Base-by-base conservation (phyloP, 1,284 basidiomycete species). In the Cutaneotrichosporon sp. region DNA sequence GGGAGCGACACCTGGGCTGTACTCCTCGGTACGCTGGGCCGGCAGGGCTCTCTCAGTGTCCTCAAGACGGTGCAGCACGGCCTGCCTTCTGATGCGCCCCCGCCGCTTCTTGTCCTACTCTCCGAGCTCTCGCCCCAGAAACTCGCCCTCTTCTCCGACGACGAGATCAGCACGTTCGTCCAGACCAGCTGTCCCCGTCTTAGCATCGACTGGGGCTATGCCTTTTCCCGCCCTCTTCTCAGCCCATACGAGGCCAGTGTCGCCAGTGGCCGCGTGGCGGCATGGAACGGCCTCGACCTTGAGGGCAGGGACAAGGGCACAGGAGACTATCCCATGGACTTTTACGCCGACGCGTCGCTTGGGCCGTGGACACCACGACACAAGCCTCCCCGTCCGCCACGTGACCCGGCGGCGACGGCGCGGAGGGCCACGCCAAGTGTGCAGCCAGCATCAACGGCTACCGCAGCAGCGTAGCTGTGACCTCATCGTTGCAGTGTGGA, bases 41-140 rank as follows among this genome's bases (percentile, higher is more conserved):
- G 96, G 51, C 96, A 99, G 73, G 96, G 96, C 15, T 94, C 85
- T 69, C 80, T 94, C 62, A 85, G 82, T 54, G 96, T 98, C 55
- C 79, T 97, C 23, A 66, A 90, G 82, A 88, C 89, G 0, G 88
- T 94, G 59, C 84, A 82, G 9, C 52, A 87, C 84, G 69, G 81
- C 85, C 51, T 77, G 79, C 71, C 56, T 66, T 13, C 48, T 3
- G 48, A 37, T 10, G 48, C 74, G 65, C 79, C n/a, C 80, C 63
- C 76, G 9, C 88, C 89, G 0, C 85, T 86, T 67, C 82, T 97
- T 47, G 61, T 72, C 59, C 81, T 99, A 0, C 81, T 99, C 20
- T 98, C 94, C 5, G 96, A 99, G 72, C 80, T 98, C 14, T 96
- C 92, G 0, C 96, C 96, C 0, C 85, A 88, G 10, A 99, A 98